Conservation (phyloP, 1,139 yeast species). For the Candida anutae region DNA sequence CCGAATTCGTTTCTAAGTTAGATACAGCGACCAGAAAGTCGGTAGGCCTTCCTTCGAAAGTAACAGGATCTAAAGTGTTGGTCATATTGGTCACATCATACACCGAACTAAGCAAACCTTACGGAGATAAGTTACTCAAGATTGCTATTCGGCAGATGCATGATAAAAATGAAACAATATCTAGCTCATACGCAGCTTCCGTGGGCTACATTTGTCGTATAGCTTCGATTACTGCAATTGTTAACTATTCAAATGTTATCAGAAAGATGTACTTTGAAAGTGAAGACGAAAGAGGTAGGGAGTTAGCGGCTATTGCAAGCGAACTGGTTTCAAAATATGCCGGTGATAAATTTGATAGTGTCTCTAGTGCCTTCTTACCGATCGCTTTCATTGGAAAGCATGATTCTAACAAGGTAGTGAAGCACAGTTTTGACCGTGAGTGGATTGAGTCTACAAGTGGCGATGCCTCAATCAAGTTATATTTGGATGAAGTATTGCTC, state of each 20-base stretch:
- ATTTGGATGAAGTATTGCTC: conserved; percentile 60
- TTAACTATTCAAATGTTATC: conserved; percentile 47
- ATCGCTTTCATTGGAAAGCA: conserved; percentile 72
- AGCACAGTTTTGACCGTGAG: conserved; percentile 47
- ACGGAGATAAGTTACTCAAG: conserved; percentile 55
- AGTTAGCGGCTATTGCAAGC: conserved; percentile 54
- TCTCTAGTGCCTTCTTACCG: conserved; percentile 66
- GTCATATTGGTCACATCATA: conserved; percentile 58
- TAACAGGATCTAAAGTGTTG: conserved; percentile 74
- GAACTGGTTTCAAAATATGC: conserved; percentile 67
- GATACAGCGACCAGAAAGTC: conserved; percentile 52
- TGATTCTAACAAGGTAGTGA: conserved; percentile 45
- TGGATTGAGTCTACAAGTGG: conserved; percentile 84
- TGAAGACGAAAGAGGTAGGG: conserved; percentile 40
- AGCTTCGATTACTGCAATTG: conserved; percentile 45
- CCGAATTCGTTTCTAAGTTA: conserved; percentile 42
- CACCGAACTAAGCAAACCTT: conserved; percentile 45
- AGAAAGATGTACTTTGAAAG: conserved; percentile 55
- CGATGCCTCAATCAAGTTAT: conserved; percentile 60
- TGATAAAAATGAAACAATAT: conserved; percentile 67
- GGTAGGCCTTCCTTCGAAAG: conserved; percentile 88
- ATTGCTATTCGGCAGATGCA: conserved; percentile 52
- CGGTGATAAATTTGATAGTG: conserved; percentile 56
- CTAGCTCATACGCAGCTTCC: conserved; percentile 71
- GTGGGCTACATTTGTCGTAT: conserved; percentile 74